Conservation (phyloP, 2,329 filamentous ascomycete species). For the Corinectria fuckeliana region DNA sequence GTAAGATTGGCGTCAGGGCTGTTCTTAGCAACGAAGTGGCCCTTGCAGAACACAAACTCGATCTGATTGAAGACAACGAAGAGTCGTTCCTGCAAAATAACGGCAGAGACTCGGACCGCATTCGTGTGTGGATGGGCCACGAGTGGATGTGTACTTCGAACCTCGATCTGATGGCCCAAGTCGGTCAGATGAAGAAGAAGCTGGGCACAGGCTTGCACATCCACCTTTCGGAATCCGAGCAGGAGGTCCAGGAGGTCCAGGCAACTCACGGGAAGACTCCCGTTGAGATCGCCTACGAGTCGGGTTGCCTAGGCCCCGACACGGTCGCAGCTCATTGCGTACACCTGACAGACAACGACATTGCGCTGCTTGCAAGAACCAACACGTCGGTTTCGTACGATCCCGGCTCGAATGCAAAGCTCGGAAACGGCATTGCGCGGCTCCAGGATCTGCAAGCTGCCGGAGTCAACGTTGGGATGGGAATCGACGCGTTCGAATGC, state of each 20-base stretch:
- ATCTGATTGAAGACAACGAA: constrained; percentile 12
- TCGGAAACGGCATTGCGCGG: constrained; percentile 15
- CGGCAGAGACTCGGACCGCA: constrained; percentile 4
- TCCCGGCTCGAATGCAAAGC: constrained; percentile 22
- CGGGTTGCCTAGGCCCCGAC: constrained; percentile 10
- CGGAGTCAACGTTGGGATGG: constrained; percentile 17
- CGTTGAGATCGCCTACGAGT: constrained; percentile 16
- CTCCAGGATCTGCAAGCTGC: constrained; percentile 14
- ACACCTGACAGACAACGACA: constrained; percentile 17
- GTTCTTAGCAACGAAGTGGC: constrained; percentile 19
- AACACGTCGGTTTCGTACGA: constrained; percentile 18
- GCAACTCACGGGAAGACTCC: constrained; percentile 13
- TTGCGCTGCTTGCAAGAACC: constrained; percentile 12
- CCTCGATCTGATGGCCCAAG: constrained; percentile 17
- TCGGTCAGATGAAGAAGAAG: constrained; percentile 15
- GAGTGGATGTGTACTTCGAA: constrained; percentile 24
- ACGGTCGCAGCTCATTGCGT: constrained; percentile 19
- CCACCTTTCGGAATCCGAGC: constrained; percentile 9
- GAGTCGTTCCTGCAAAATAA: constrained; percentile 3
- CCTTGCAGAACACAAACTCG: constrained; percentile 11
- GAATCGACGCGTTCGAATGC: constrained; percentile 19
- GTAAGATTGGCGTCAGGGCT: constrained; percentile 14
- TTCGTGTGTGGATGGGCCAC: constrained; percentile 19
- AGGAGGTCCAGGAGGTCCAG: not conserved
- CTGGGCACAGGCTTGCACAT: constrained; percentile 16